Conservation (phyloP, 2,329 filamentous ascomycete species). For the Alternaria brassicicola region DNA sequence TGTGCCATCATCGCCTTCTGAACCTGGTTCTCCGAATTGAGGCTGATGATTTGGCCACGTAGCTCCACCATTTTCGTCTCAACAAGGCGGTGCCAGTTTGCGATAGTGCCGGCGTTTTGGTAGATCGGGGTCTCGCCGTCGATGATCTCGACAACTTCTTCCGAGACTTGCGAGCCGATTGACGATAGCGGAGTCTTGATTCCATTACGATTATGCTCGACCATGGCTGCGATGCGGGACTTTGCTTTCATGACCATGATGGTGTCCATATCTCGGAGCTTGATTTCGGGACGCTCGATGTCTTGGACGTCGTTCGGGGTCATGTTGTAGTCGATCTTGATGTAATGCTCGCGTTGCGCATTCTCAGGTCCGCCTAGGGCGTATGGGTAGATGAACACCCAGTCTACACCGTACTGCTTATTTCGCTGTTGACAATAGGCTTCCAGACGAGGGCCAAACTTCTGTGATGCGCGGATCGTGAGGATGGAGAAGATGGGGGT, state of each 20-base stretch:
- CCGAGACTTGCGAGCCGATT: not conserved
- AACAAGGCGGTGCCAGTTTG: not conserved
- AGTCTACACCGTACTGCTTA: conserved; percentile 17
- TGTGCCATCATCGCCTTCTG: not conserved
- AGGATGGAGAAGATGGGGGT: conserved; percentile 22
- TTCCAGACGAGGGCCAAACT: conserved; percentile 19
- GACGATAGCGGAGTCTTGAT: not conserved
- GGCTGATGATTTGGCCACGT: not conserved
- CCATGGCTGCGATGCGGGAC: not conserved
- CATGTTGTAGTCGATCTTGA: conserved; percentile 20
- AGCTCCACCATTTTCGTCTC: not conserved
- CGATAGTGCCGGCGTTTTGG: not conserved
- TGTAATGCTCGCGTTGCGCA: not conserved
- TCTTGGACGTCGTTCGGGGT: conserved; percentile 14
- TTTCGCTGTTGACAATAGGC: conserved; percentile 22
- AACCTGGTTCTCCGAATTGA: not conserved
- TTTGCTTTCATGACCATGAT: conserved; percentile 16
- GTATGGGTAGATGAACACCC: conserved; percentile 19
- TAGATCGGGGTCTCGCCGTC: conserved; percentile 10
- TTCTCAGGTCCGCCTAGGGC: not conserved
- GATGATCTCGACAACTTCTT: conserved; percentile 1
- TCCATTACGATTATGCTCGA: not conserved
- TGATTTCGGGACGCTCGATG: conserved; percentile 1
- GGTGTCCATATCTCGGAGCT: conserved; percentile 16
- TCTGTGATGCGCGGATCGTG: conserved; percentile 8